Conservation (phyloP, 1,284 basidiomycete genomes). For the Austropuccinia psidii region DNA sequence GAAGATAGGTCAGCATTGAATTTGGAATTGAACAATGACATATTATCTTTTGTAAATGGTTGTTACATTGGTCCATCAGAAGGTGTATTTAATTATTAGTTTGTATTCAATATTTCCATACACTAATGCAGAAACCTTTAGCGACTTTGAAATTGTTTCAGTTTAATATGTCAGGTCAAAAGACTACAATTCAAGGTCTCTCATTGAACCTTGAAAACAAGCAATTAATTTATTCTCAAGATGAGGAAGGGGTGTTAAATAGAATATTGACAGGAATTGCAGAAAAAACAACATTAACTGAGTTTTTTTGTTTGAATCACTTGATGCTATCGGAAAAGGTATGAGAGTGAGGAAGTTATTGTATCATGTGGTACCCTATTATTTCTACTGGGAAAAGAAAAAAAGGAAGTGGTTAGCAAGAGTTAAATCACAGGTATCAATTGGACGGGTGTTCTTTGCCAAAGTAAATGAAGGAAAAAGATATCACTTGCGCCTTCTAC, state of each 20-base stretch:
- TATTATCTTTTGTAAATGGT: too few species aligned
- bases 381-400: background rate
- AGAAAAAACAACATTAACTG: background rate
- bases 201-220: background rate
- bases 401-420: background rate
- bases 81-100: slow-evolving; percentile 48
- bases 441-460: background rate
- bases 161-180: background rate
- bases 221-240: background rate
- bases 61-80: slow-evolving; percentile 51
- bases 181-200: background rate
- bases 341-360: background rate
- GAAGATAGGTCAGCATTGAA: too few species aligned
- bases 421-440: background rate
- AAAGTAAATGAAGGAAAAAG: background rate
- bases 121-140: too few species aligned
- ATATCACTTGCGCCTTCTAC: background rate
- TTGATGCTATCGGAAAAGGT: background rate
- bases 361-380: background rate
- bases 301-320: background rate
- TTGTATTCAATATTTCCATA: too few species aligned
- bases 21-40: too few species aligned
- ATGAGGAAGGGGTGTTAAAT: background rate
- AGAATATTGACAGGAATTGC: background rate
- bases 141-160: background rate